phyloP scores from a whole-genome alignment of 2,329 filamentous ascomycete species.

The Talaromyces albobiverticillius region DNA sequence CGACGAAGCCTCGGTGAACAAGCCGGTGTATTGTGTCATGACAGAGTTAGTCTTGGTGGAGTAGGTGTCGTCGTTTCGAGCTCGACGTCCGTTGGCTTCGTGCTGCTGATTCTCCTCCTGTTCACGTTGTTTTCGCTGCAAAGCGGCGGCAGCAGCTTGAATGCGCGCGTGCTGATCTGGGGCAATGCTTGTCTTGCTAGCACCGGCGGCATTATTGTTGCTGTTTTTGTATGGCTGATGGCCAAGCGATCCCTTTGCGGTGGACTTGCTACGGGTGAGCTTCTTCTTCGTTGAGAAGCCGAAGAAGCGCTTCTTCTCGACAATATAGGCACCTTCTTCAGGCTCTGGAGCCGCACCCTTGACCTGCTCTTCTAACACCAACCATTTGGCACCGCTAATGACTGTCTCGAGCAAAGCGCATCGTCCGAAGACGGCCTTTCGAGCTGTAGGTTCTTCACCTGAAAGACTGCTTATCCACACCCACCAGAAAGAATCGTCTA shows the following conservation, averaged over 20 bases:
- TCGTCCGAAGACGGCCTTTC: constrained; percentile 90
- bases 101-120: constrained; percentile 56
- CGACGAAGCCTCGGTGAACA: constrained; percentile 82
- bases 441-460: constrained; percentile 76
- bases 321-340: constrained; percentile 81
- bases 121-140: constrained; percentile 67
- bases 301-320: constrained; percentile 93
- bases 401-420: constrained; percentile 89
- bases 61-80: constrained; percentile 54
- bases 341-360: constrained; percentile 87
- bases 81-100: constrained; percentile 46
- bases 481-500: constrained; percentile 99
- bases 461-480: constrained; percentile 98
- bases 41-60: constrained; percentile 81
- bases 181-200: constrained; percentile 79
- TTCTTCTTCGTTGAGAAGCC: constrained; percentile 72
- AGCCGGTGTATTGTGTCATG: constrained; percentile 78
- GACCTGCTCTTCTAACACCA: constrained; percentile 94
- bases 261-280: constrained; percentile 67
- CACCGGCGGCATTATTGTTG: constrained; percentile 48
- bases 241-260: constrained; percentile 56
- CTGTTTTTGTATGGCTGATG: constrained; percentile 53
- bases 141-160: constrained; percentile 80
- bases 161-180: constrained; percentile 92
- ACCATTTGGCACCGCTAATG: constrained; percentile 78